phyloP scores from a whole-genome alignment of 352 stramenopile genomes.

The Aphanomyces cochlioides region DNA sequence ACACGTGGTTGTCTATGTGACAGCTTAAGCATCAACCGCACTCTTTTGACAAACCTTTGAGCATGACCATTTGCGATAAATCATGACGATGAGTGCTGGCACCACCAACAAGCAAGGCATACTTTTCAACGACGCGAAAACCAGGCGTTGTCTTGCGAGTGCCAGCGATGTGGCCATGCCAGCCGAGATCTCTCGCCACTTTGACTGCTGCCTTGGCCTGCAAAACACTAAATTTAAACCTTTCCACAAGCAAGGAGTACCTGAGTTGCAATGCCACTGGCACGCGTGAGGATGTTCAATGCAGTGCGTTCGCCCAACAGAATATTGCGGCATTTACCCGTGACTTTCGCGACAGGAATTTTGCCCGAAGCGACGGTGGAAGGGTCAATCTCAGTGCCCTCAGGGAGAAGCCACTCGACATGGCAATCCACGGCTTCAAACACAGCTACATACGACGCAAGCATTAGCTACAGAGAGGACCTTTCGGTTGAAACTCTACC shows the following conservation, averaged over 20 bases:
- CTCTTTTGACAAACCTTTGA: slow-evolving; percentile 73
- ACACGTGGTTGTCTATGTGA: slow-evolving; percentile 95
- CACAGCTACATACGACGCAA: slow-evolving; percentile 55
- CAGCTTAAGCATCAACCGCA: not conserved
- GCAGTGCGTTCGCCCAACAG: slow-evolving; percentile 96
- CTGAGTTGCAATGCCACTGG: slow-evolving; percentile 93
- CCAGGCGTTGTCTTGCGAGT: slow-evolving; percentile 98
- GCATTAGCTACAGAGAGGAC: not conserved
- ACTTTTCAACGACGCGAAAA: slow-evolving; percentile 99
- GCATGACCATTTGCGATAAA: slow-evolving; percentile 99
- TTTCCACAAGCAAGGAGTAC: not conserved
- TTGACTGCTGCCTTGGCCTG: slow-evolving; percentile 55
- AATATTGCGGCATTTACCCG: slow-evolving; percentile 91
- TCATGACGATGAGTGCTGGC: slow-evolving; percentile 93
- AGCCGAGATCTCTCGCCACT: slow-evolving; percentile 60
- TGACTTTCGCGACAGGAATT: slow-evolving; percentile 90
- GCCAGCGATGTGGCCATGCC: slow-evolving; percentile 93
- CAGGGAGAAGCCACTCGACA: slow-evolving; percentile 87
- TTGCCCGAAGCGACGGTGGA: slow-evolving; percentile 56
- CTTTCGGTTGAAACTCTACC: slow-evolving; percentile 18
- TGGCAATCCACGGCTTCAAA: slow-evolving; percentile 89
- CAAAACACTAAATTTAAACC: not conserved
- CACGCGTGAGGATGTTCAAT: slow-evolving; percentile 95
- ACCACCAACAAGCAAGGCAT: slow-evolving; percentile 95
- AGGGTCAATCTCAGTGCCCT: slow-evolving; percentile 59